Base-by-base conservation (phyloP, 2,329 filamentous ascomycete species). In the Colletotrichum sp. region DNA sequence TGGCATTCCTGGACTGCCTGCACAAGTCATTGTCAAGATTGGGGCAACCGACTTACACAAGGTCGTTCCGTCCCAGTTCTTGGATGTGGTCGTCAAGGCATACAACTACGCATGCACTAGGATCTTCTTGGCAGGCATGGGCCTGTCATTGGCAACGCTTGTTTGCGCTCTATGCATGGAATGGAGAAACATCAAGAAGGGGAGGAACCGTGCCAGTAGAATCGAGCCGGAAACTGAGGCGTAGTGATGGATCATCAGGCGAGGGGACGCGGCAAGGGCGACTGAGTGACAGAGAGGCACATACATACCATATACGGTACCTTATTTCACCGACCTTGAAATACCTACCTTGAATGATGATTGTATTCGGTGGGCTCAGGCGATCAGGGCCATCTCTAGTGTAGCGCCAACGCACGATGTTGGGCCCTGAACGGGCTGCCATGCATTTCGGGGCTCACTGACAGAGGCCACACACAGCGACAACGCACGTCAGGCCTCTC, bases 161-260 rank as follows among this genome's bases (percentile, higher is more conserved):
- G n/a, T 93, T 12, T 91, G 89, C 9, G 88, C 90, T 0, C 79
- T 90, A 4, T 88, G 88, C 26, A 89, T 95, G 78, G 89, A 94
- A 82, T 95, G 93, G 93, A 91, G 87, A 81, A 92, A 86, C 77
- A 91, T 94, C 79, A 94, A 94, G 86, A 91, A 90, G 66, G 62
- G 55, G 32, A 34, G 73, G 38, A 72, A 74, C 28, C 71, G 59
- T 21, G 71, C 52, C 10, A 70, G 59, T 32, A 62, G 52, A 28
- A 62, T 55, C 38, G 71, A 65, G 59, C 36, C 52, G 64, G 67
- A 55, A 7, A 26, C 28, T 48, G 67, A 69, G 21, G 24, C 55
- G 43, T 52, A 52, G 43, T 52, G 43, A 7, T 48, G 38, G 38
- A n/a, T n/a, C 18, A 48, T 48, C 38, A 48, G 38, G 12, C 30